Evolutionary conservation across 2,329 filamentous ascomycete species (phyloP), one percentile per base, ranked within the genome.

Genomic region (Sporothrix sp.): DNA sequence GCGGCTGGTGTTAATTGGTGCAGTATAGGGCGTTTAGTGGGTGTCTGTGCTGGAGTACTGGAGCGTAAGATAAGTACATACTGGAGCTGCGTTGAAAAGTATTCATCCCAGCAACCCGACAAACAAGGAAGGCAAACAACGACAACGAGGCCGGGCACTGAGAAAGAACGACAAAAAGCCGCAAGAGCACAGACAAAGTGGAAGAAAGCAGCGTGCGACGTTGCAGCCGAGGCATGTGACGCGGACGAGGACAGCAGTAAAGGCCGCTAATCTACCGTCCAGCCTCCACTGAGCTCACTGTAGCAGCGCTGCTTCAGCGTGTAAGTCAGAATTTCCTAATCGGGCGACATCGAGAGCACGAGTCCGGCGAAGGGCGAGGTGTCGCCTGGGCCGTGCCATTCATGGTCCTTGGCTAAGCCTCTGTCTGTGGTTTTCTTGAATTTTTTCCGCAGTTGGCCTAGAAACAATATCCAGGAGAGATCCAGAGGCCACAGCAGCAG

Each of bases 301-400:
- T 28, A 28, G 10, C 25, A 28, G 25, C 10, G 25, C 25, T 6
- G 6, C 10, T 28, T n/a, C 30, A 35, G 42, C 45, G 46, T 48
- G 46, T 48, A 48, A 48, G 46, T 48, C 35, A 33, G 36, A 48
- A 33, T 40, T 48, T 48, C 46, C 46, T 48, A 48, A 39, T 48
- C 27, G 36, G 46, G 46, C 35, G 23, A 36, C 43, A 13, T 27
- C 18, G 23, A 13, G n/a, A n/a, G n/a, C n/a, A n/a, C n/a, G n/a
- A n/a, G n/a, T n/a, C n/a, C n/a, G n/a, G n/a, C n/a, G n/a, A n/a
- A n/a, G n/a, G n/a, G n/a, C n/a, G n/a, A n/a, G n/a, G n/a, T n/a
- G n/a, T n/a, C n/a, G n/a, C n/a, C n/a, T n/a, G n/a, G n/a, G n/a
- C n/a, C n/a, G n/a, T n/a, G n/a, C n/a, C n/a, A n/a, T n/a, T n/a